Conservation (phyloP, 2,329 filamentous ascomycete genomes). For the Drechmeria coniospora region DNA sequence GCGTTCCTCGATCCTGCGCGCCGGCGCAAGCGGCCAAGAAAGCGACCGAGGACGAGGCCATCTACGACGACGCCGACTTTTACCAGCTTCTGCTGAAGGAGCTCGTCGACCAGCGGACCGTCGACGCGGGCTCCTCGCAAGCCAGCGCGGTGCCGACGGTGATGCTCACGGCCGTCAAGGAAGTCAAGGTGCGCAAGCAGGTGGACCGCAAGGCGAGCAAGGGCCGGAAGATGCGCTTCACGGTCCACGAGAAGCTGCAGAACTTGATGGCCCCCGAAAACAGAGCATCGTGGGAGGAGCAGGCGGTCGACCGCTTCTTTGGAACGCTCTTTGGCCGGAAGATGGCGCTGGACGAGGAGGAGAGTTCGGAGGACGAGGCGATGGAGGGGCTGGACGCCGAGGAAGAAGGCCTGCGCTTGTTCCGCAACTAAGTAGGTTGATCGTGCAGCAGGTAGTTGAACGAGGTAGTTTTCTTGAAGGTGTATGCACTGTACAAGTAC, state of each 20-base stretch:
- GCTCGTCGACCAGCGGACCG: constrained; percentile 75
- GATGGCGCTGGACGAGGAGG: constrained; percentile 46
- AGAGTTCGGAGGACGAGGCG: constrained; percentile 29
- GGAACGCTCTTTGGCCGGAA: constrained; percentile 59
- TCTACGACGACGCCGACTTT: constrained; percentile 91
- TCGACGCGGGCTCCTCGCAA: constrained; percentile 41
- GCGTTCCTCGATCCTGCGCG: constrained; percentile 60
- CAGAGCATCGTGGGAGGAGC: constrained; percentile 61
- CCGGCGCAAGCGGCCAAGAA: constrained; percentile 49
- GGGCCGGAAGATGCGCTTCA: constrained; percentile 84
- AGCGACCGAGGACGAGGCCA: constrained; percentile 39
- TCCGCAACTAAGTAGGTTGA: constrained; percentile 22
- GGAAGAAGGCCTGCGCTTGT: constrained; percentile 37
- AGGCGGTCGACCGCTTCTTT: constrained; percentile 65
- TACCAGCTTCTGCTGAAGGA: constrained; percentile 89
- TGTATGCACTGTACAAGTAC: no score
- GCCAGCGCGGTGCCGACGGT: constrained; percentile 34
- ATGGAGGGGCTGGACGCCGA: constrained; percentile 37
- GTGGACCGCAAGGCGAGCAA: constrained; percentile 94
- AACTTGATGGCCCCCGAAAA: constrained; percentile 97
- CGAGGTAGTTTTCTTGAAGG: no score
- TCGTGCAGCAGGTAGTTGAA: no score
- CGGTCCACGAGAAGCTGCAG: constrained; percentile 90
- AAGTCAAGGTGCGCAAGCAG: constrained; percentile 65
- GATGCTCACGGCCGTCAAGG: constrained; percentile 53